Evolutionary conservation across 2,329 filamentous ascomycete genomes (phyloP), one percentile per base, ranked within the genome.

Genomic region (Xylaria sp.): DNA sequence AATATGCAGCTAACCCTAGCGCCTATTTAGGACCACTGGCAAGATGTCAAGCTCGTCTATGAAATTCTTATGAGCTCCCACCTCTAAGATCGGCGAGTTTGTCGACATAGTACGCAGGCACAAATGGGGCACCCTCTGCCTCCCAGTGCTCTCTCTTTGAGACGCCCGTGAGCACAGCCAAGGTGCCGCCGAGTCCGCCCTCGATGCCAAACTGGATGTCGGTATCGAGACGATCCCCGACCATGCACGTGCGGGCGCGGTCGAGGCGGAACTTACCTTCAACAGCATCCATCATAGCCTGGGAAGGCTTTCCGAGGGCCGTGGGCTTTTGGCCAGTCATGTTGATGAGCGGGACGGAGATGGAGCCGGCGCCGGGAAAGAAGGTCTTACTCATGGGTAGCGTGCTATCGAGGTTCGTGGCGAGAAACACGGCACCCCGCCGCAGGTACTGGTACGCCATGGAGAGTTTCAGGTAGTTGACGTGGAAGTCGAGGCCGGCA

Each of bases 241-340:
- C 87, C 96, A 99, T 99, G 81, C 96, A 98, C 0, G 96, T 92
- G 73, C 89, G 89, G 67, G 85, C 87, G 42, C 94, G 87, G 78
- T 98, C 90, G 61, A 99, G 91, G 72, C 92, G 86, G 79, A 98
- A 97, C 80, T 97, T 97, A 65, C 95, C 95, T 83, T 98, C 95
- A 64, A 99, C 92, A 2, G 96, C 94, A 79, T 98, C 95, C 95
- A 99, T 97, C 96, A 99, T 99, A 3, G 95, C 95, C 82, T 97
- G 94, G 77, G 93, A 97, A 2, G 96, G 96, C 82, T 99, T 99
- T 0, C 96, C 96, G 45, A 98, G 82, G 2, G 92, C 89, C 36
- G 93, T 80, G 0, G 96, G 95, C 74, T 91, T 85, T 77, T 87
- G 81, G 20, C 84, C 84, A 3, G 87, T 84, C 84, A 93, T 93